Base-by-base conservation (phyloP, 352 stramenopile species). In the Globisporangium paddicum region DNA sequence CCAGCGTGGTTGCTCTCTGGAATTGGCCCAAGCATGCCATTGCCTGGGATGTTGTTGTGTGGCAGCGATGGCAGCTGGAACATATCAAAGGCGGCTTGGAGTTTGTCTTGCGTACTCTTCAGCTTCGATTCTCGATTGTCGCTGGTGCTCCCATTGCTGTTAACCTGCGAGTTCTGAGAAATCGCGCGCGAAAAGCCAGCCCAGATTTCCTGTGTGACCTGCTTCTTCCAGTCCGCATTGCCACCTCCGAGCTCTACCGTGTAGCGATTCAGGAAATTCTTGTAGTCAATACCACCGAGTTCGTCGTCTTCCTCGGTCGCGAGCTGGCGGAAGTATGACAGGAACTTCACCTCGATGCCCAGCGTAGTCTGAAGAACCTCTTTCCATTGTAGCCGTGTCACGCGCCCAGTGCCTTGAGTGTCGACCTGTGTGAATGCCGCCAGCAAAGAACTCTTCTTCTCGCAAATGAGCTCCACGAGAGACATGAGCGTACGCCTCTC, bases 401-500 rank as follows among this genome's bases (percentile, higher is more conserved):
- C 69, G 5, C 68, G 62, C 2, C 79, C 83, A 28, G 67, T 73
- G 5, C 59, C 58, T 0, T 60, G 28, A 0, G 48, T 64, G 55
- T 89, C 82, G 2, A 73, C 14, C 16, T 77, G 70, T 4, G 57
- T 77, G 48, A 91, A 90, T 38, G 71, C 73, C 44, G 73, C 57
- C 7, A 77, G 45, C 1, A 94, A 50, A 18, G 68, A 62, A 26
- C 71, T 78, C 55, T 89, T 89, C 60, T 92, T 92, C 57, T 94
- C 81, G 21, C 85, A 87, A 53, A 94, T 84, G 3, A 94, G 65
- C 44, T 94, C 82, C 11, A 85, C 72, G 10, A 94, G 63, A 44
- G 82, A 92, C 77, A 89, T 89, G 42, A 94, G 60, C 14, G 85
- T 94, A 38, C 79, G 67, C 25, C 79, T 69, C 57, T 94, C 82